Evolutionary conservation across 345 rosid genomes (phyloP), one percentile per base, ranked within the genome.

Genomic region (Erucastrum elatum): DNA sequence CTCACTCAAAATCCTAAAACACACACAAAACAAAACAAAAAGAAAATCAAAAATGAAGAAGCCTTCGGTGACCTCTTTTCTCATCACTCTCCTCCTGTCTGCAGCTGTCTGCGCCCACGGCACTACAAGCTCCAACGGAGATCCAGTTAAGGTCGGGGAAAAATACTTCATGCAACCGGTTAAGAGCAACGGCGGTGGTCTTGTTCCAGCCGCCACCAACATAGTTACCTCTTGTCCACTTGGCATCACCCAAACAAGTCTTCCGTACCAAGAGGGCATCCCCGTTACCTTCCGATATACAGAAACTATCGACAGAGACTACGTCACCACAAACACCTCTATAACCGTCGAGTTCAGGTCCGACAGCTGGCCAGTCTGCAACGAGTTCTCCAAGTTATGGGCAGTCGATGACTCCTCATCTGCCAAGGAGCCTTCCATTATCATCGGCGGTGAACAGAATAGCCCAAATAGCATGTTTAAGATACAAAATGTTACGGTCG

Each of bases 81-180:
- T 77, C 56, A 51, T 15, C 55, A 49, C 65, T 16, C 34, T 77
- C 10, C 1, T 39, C 13, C 70, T 77, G 56, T 70, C 53, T 44
- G 53, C 53, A 44, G 53, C 15, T 44, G 53, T 44, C 53, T 44
- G 15, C 53, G 5, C 15, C 53, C 53, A 44, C 53, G 53, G 53
- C 53, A 11, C 15, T 46, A 4, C 53, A 13, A 15, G 12, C 4
- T 1, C 6, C 53, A 4, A 46, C 53, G 53, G 53, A 46, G 4
- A 1, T 12, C 53, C 53, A 46, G 53, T 46, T 46, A 46, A 46
- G 53, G 15, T 46, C 53, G 15, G 53, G n/a, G 53, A 46, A 46
- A 46, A 12, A 46, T 46, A 46, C 15, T 46, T 46, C 53, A 46
- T 46, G 15, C 53, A 12, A 6, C 53, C 53, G 6, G 53, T 46